Conservation (phyloP, 1,139 yeast species). For the Blastobotrys raffinosifermentans region DNA sequence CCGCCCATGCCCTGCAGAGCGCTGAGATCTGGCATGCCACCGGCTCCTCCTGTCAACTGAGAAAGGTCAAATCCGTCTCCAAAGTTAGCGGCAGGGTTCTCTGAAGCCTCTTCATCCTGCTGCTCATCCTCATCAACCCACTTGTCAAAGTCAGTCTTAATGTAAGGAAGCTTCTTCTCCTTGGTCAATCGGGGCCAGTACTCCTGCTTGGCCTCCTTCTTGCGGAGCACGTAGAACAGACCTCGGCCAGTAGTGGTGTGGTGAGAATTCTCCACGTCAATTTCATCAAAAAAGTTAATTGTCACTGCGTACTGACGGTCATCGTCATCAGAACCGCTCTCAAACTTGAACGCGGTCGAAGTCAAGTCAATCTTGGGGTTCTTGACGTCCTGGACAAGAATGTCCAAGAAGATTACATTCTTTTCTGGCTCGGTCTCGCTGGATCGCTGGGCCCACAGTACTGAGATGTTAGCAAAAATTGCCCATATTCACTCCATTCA, state of each 20-base stretch:
- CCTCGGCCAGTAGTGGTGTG: constrained; percentile 67
- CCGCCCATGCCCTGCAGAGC: constrained; percentile 25
- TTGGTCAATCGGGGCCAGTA: constrained; percentile 91
- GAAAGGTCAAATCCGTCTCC: constrained; percentile 16
- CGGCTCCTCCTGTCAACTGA: constrained; percentile 33
- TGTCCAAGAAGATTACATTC: constrained; percentile 69
- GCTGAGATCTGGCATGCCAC: constrained; percentile 34
- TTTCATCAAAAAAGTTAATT: constrained; percentile 66
- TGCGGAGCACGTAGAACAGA: constrained; percentile 61
- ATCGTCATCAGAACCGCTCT: constrained; percentile 37
- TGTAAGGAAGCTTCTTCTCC: constrained; percentile 65
- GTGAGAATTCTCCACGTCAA: constrained; percentile 59
- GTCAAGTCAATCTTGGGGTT: constrained; percentile 60
- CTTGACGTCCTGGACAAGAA: constrained; percentile 65
- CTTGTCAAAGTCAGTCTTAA: constrained; percentile 92
- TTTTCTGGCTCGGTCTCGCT: constrained; percentile 61
- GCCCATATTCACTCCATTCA: no score
- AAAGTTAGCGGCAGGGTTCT: constrained; percentile 29
- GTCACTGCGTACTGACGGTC: constrained; percentile 47
- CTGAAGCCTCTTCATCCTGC: constrained; percentile 48
- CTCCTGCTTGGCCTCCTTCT: constrained; percentile 61
- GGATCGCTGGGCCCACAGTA: constrained; percentile 96
- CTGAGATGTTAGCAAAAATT: constrained; percentile 33
- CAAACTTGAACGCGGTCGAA: constrained; percentile 49
- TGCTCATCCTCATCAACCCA: constrained; percentile 98